Conservation (phyloP, 345 rosid genomes). For the Clausena lansium region DNA sequence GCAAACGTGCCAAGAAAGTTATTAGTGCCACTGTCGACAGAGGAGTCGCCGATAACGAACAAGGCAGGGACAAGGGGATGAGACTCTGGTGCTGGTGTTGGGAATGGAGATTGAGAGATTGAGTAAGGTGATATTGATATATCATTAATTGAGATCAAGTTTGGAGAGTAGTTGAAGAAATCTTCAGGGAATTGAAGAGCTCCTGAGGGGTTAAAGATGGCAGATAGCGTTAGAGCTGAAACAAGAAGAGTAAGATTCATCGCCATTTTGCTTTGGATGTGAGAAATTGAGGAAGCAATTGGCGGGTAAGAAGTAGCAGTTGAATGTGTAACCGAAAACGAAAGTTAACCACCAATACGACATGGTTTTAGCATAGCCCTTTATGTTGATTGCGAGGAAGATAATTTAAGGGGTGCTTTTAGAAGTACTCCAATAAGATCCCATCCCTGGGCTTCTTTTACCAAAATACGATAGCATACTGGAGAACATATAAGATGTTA, state of each 20-base stretch:
- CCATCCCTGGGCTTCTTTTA: not conserved
- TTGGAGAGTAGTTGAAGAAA: constrained; percentile 14
- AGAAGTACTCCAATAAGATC: too few species aligned
- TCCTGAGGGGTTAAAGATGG: constrained; percentile 26
- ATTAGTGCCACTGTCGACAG: constrained; percentile 82
- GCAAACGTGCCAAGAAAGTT: constrained; percentile 91
- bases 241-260: constrained; percentile 34
- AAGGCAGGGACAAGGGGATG: constrained; percentile 63
- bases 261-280: constrained; percentile 22
- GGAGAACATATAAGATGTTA: too few species aligned
- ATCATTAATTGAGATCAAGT: constrained; percentile 11
- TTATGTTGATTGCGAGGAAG: too few species aligned
- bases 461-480: rapidly evolving
- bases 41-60: constrained; percentile 82
- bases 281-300: constrained; percentile 7
- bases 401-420: too few species aligned
- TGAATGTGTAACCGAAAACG: not conserved
- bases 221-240: constrained; percentile 28
- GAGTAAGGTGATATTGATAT: constrained; percentile 7
- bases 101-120: not conserved
- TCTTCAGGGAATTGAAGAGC: constrained; percentile 24
- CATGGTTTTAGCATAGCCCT: too few species aligned
- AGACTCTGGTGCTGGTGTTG: constrained; percentile 15
- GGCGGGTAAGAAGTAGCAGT: constrained; percentile 29
- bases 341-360: too few species aligned